Conservation (phyloP, 2,329 filamentous ascomycete species). For the Zopfia rhizophila region DNA sequence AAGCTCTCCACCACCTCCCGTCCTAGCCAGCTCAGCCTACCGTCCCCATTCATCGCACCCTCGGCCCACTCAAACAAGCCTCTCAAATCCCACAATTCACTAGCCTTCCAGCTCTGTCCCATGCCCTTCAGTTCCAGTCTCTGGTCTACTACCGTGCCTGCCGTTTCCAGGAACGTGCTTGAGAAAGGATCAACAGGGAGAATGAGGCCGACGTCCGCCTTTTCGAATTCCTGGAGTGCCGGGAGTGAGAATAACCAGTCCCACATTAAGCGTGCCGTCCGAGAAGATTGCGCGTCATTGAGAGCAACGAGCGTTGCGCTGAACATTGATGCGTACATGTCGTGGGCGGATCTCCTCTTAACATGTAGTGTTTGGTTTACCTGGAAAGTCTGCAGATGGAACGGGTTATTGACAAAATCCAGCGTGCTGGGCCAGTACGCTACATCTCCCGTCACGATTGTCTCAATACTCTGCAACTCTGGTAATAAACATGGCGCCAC, state of each 20-base stretch:
- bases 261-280: slow-evolving; percentile 61
- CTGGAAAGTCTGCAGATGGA: slow-evolving; percentile 72
- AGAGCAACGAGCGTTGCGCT: slow-evolving; percentile 78
- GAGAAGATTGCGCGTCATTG: slow-evolving; percentile 64
- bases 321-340: slow-evolving; percentile 73
- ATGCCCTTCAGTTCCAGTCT: slow-evolving; percentile 68
- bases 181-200: slow-evolving; percentile 56
- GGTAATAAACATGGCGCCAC: slow-evolving; percentile 70
- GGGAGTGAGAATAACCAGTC: slow-evolving; percentile 79
- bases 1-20: slow-evolving; percentile 66
- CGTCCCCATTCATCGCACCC: slow-evolving; percentile 43
- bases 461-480: slow-evolving; percentile 70
- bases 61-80: slow-evolving; percentile 76
- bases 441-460: slow-evolving; percentile 70
- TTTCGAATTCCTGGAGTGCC: slow-evolving; percentile 56
- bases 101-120: slow-evolving; percentile 58
- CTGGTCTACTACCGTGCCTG: slow-evolving; percentile 74
- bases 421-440: slow-evolving; percentile 85
- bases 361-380: slow-evolving; percentile 79
- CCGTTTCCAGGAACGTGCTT: slow-evolving; percentile 61
- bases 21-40: slow-evolving; percentile 64
- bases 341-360: slow-evolving; percentile 68
- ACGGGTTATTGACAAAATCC: slow-evolving; percentile 73
- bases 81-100: slow-evolving; percentile 67
- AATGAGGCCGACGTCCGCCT: slow-evolving; percentile 69